Base-by-base conservation (phyloP, 2,329 filamentous ascomycete species). In the Dryadomyces sulphureus region DNA sequence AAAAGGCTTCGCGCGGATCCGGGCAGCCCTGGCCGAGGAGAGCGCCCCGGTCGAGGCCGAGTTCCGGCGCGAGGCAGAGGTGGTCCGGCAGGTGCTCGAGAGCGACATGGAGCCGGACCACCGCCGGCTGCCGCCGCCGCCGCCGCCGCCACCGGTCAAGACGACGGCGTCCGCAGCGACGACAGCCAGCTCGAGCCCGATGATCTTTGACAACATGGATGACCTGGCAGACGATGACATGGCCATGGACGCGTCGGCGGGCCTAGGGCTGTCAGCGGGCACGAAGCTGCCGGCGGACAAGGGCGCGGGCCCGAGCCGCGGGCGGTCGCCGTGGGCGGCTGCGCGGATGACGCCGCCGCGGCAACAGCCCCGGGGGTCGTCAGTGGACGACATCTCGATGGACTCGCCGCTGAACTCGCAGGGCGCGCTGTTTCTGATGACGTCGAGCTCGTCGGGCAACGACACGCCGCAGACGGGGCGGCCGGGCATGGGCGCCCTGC, bases 41-140 rank as follows among this genome's bases (percentile, higher is more conserved):
- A 75, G 77, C 16, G 79, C 88, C 0, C 92, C 92, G 0, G 70
- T 94, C 9, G 92, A 98, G 55, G 82, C 83, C 38, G 92, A 98
- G 61, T 79, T 87, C 48, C 81, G 84, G 45, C 81, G 88, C 35
- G 92, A 98, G 67, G 88, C 90, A 34, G 90, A 96, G 62, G 92
- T 96, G 5, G 87, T 98, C 51, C 84, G 87, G 43, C 92, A 95
- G 62, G 89, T 96, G 24, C 83, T 88, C 38, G 92, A 96, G 61
- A 90, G 82, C 55, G 89, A 95, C 56, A 73, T 81, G 51, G 77
- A 79, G 42, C 64, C 79, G 14, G 73, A 76, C 47, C 41, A 47
- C 7, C 40, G 35, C 9, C 44, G 40, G 2, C 46, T 49, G 27
- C 50, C 47, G 5, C 42, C 34, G 7, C 48, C 66, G 46, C 59